Evolutionary conservation across 1,139 yeast genomes (phyloP).

Genomic region (Candida gigantensis): DNA sequence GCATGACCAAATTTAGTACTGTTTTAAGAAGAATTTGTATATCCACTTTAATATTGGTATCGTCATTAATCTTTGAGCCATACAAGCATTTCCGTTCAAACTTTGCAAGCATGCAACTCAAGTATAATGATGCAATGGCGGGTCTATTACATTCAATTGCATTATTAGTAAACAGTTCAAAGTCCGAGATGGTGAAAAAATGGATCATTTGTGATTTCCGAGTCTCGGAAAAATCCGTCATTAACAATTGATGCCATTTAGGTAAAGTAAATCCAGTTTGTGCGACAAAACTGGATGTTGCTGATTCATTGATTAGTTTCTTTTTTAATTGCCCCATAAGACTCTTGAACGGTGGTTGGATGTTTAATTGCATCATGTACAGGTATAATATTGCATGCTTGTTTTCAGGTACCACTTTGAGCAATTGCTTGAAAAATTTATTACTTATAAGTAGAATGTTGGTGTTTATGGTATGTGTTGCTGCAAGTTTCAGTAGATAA

Average conservation of each 20-base stretch:
- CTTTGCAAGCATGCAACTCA: constrained; percentile 37
- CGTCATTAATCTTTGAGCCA: constrained; percentile 15
- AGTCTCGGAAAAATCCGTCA: constrained; percentile 14
- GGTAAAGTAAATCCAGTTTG: constrained; percentile 41
- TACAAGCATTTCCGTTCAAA: constrained; percentile 31
- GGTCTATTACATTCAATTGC: constrained; percentile 31
- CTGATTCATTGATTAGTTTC: constrained; percentile 29
- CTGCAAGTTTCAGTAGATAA: constrained; percentile 25
- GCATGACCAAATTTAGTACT: constrained; percentile 36
- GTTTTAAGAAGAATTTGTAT: constrained; percentile 30
- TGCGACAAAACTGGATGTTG: constrained; percentile 33
- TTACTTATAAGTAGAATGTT: constrained; percentile 24
- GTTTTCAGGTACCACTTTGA: constrained; percentile 21
- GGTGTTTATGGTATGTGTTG: constrained; percentile 26
- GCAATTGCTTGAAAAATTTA: constrained; percentile 21
- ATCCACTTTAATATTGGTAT: constrained; percentile 22
- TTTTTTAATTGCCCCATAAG: constrained; percentile 24
- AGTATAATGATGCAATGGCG: constrained; percentile 34
- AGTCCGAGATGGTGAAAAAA: constrained; percentile 32
- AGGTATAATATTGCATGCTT: constrained; percentile 30
- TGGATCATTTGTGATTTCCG: constrained; percentile 31
- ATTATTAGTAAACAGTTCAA: constrained; percentile 24
- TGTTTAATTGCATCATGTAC: constrained; percentile 35
- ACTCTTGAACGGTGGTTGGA: constrained; percentile 24
- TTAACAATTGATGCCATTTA: constrained; percentile 37